These are phyloP conservation scores for Entomortierella beljakovae DNA, from an alignment of 192 early-diverging fungal species.

Conservation along the genomic window DNA sequence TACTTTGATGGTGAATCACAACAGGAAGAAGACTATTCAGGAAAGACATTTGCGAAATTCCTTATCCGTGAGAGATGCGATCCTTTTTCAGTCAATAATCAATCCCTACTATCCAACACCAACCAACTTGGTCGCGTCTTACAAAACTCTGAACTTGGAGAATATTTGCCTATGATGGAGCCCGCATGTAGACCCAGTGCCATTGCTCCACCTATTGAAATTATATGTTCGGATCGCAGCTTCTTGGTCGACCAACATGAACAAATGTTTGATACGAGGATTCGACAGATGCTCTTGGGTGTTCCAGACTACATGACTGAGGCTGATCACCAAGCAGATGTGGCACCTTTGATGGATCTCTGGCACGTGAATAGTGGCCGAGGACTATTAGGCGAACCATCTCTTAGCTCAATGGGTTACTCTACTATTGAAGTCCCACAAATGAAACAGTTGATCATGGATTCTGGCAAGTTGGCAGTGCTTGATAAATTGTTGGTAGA, in stretches of 20 bases:
- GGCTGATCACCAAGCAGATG: constrained; percentile 4
- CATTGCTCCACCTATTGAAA: constrained; percentile 70
- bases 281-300: constrained; percentile 57
- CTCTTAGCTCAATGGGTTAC: constrained; percentile 37
- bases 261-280: constrained; percentile 56
- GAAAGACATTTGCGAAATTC: constrained; percentile 58
- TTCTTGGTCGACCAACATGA: constrained; percentile 67
- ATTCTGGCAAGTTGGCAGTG: constrained; percentile 82
- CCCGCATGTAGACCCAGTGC: constrained; percentile 67
- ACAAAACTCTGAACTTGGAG: constrained; percentile 36
- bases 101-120: constrained; percentile 25
- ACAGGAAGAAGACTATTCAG: constrained; percentile 29
- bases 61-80: constrained; percentile 50
- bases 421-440: constrained; percentile 51
- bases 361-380: constrained; percentile 43
- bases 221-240: constrained; percentile 71
- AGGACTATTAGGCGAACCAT: constrained; percentile 58
- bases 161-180: constrained; percentile 43
- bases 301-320: constrained; percentile 40
- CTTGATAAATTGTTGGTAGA: constrained; percentile 77
- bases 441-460: constrained; percentile 80
- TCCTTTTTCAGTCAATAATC: constrained; percentile 21
- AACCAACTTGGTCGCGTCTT: constrained; percentile 25
- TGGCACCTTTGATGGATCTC: constrained; percentile 34
- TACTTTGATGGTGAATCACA: constrained; percentile 19